Conservation (phyloP, 306 rosid species). For the Trichosanthes cucumerina region DNA sequence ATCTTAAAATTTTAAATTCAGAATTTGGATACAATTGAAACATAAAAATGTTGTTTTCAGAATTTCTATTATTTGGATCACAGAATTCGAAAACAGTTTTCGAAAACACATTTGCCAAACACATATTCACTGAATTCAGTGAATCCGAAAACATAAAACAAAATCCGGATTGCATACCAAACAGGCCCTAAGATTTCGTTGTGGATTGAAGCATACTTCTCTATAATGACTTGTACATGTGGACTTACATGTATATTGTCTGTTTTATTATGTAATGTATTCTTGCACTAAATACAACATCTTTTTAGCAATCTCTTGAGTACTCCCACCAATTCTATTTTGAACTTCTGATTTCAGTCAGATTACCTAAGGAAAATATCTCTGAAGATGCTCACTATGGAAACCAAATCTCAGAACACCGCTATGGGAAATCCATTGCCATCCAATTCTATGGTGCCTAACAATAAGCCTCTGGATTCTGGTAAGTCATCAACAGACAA, state of each 20-base stretch:
- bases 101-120: too few relatives aligned
- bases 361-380: conserved; percentile 32
- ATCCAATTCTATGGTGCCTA: conserved; percentile 34
- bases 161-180: too few relatives aligned
- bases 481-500: conserved; percentile 23
- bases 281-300: not conserved
- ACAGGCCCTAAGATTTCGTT: not conserved
- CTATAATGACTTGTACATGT: not conserved
- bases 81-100: too few relatives aligned
- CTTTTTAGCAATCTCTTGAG: not conserved
- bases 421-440: conserved; percentile 24
- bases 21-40: too few relatives aligned
- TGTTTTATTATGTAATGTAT: not conserved
- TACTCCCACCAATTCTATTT: not conserved
- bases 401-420: conserved; percentile 47
- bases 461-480: conserved; percentile 52
- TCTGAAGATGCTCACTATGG: conserved; percentile 51
- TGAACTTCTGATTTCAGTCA: conserved; percentile 6
- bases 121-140: too few relatives aligned
- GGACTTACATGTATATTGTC: not conserved
- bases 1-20: too few relatives aligned
- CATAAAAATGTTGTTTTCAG: too few relatives aligned
- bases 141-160: too few relatives aligned
- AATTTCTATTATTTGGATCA: too few relatives aligned
- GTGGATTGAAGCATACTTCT: not conserved